Base-by-base conservation (phyloP, 768 basidiomycete genomes). In the Scleroderma bovista region DNA sequence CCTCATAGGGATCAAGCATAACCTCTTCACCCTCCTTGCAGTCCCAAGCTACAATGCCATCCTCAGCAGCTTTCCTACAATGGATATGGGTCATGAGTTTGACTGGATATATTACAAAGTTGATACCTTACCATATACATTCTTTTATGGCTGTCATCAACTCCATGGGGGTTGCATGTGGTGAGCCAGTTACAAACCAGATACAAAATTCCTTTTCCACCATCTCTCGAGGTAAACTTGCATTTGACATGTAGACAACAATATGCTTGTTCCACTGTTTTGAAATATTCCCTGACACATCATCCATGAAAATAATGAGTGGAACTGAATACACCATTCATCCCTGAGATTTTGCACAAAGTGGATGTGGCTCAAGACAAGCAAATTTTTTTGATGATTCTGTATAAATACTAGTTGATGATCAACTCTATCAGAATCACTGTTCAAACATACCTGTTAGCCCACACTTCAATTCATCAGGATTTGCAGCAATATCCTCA, bases 261-360 rank as follows among this genome's bases (percentile, higher is more conserved):
- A 60, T 67, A 46, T 77, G 75, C 44, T 74, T 73, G 52, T 75
- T 76, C 65, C 68, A 76, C 34, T 67, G 68, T 53, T 76, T 76
- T 3, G 67, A 70, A 10, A 61, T 53, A 50, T 76, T 75, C 9
- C 73, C 73, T 1, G 72, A 77, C 0, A 74, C 69, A 56, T 77
- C 72, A 47, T 77, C 73, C 51, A 51, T 51, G 15, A 51, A 51
- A 8, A 51, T 47, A 2, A 51, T 42, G 1, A 46, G 37, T 1
- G 46, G 51, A 2, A 51, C 34, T 8, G 41, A 2, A n/a, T 43
- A 43, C 5, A 43, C 41, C 41, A 43, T 43, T 1, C 15, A 3
- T 26, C 41, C 41, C 12, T 13, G 23, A 2, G 24, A 13, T 17
- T 43, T 43, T n/a, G 12, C 24, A 24, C 3, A n/a, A 15, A 23